These are phyloP conservation scores for Populus pruinosa DNA, from an alignment of 345 rosid species.

Conservation along the genomic window DNA sequence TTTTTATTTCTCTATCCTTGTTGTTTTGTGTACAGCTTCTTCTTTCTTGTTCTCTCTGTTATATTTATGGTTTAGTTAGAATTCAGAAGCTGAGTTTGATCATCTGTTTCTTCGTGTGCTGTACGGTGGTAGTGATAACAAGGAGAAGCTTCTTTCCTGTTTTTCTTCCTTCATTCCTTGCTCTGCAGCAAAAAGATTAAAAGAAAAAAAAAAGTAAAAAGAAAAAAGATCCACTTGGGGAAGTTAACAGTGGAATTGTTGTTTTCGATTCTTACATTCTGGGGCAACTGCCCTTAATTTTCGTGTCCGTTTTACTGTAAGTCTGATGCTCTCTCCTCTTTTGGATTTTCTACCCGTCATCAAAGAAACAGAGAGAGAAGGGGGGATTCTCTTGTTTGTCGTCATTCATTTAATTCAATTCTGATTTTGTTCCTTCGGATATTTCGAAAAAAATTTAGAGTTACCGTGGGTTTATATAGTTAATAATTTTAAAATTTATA, in stretches of 20 bases:
- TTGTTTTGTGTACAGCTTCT: conserved; percentile 22
- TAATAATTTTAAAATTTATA: too few species aligned
- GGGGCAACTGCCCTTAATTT: conserved; percentile 2
- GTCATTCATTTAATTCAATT: background rate
- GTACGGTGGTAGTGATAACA: background rate
- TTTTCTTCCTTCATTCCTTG: background rate
- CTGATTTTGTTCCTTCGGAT: background rate
- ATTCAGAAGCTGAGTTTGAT: background rate
- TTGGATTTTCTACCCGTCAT: background rate
- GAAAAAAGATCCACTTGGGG: background rate
- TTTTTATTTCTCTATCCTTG: background rate
- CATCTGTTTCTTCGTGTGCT: background rate
- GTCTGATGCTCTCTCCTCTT: background rate
- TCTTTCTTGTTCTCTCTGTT: background rate
- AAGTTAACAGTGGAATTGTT: conserved; percentile 6
- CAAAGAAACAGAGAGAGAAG: background rate
- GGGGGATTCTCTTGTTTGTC: background rate
- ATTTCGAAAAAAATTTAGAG: background rate
- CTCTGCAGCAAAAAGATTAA: background rate
- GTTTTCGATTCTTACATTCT: background rate
- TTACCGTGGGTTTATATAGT: too few species aligned
- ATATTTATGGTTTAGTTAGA: background rate
- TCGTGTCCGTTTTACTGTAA: conserved; percentile 22
- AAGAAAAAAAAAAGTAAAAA: too few species aligned
- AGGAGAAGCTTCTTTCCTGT: conserved; percentile 10